Evolutionary conservation across 1,284 basidiomycete genomes (phyloP).

Genomic region (Peniophora sp.): DNA sequence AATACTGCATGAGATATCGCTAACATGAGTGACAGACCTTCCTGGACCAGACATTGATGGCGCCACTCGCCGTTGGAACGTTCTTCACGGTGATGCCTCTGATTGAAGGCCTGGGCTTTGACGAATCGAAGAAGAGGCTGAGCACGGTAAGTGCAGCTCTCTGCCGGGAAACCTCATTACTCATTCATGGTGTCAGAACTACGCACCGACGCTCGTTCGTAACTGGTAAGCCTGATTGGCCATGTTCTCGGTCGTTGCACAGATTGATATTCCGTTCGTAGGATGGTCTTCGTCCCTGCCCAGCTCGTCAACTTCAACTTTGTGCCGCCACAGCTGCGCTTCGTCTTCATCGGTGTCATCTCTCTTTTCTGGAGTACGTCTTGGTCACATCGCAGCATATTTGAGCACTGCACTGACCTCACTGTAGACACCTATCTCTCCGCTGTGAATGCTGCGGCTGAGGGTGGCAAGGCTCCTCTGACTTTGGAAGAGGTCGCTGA

Average conservation of each 20-base stretch:
- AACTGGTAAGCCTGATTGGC: slow-evolving; percentile 47
- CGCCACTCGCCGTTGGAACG: slow-evolving; percentile 65
- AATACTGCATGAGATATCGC: too few relatives aligned
- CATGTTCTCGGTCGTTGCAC: neutral
- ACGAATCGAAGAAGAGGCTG: slow-evolving; percentile 49
- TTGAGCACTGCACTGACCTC: slow-evolving; percentile 14
- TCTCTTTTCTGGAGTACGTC: slow-evolving; percentile 84
- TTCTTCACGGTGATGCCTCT: slow-evolving; percentile 74
- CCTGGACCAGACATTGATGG: slow-evolving; percentile 67
- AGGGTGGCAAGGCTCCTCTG: neutral
- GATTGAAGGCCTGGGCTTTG: slow-evolving; percentile 57
- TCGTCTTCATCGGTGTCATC: slow-evolving; percentile 70
- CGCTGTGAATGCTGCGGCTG: slow-evolving; percentile 27
- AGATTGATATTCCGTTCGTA: slow-evolving; percentile 14
- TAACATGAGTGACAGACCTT: slow-evolving; percentile 40
- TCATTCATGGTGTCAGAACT: slow-evolving; percentile 33
- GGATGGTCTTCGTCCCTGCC: slow-evolving; percentile 73
- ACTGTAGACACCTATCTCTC: slow-evolving; percentile 39
- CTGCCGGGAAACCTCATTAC: neutral
- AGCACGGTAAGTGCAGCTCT: slow-evolving; percentile 32
- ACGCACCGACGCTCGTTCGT: slow-evolving; percentile 60
- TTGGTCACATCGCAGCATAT: slow-evolving; percentile 3
- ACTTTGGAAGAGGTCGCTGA: neutral
- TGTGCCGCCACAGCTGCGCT: slow-evolving; percentile 75
- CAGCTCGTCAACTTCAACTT: slow-evolving; percentile 79